Conservation (phyloP, 257 asterid genomes). For the Solanum chaucha region DNA sequence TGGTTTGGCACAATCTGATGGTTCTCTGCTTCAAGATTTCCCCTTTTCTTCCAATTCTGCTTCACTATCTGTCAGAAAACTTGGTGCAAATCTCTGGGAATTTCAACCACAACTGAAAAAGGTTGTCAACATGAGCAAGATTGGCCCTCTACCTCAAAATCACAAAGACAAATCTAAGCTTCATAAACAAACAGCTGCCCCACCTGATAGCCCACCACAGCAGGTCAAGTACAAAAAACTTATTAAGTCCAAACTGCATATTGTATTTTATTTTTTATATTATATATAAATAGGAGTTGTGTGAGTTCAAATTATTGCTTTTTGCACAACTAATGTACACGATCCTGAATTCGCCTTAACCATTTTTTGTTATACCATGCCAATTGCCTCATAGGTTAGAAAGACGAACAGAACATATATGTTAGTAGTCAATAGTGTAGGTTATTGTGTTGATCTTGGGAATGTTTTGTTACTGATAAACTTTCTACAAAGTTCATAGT, state of each 20-base stretch:
- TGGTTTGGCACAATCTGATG: constrained; percentile 46
- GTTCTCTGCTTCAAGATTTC: constrained; percentile 41
- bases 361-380: background rate
- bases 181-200: constrained; percentile 4
- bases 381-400: background rate
- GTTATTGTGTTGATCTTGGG: background rate
- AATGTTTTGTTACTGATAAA: background rate
- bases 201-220: constrained; percentile 6
- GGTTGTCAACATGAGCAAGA: constrained; percentile 19
- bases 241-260: background rate
- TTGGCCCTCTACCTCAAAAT: constrained; percentile 9
- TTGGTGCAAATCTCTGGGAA: constrained; percentile 83
- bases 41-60: constrained; percentile 22
- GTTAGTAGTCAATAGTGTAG: background rate
- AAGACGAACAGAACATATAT: background rate
- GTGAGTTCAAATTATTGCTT: background rate
- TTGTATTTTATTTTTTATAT: background rate
- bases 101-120: constrained; percentile 26
- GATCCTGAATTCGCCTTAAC: background rate
- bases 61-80: constrained; percentile 61
- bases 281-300: background rate
- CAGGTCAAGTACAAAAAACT: constrained; percentile 20
- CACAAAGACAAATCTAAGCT: constrained; percentile 11
- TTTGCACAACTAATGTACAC: background rate
- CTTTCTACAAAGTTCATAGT: background rate